A percentile compares a stretch with the other conserved stretches of the same genome.
These are phyloP conservation scores for Cicer cuneatum DNA, from an alignment of 306 rosid genomes.

Conservation along the genomic window DNA sequence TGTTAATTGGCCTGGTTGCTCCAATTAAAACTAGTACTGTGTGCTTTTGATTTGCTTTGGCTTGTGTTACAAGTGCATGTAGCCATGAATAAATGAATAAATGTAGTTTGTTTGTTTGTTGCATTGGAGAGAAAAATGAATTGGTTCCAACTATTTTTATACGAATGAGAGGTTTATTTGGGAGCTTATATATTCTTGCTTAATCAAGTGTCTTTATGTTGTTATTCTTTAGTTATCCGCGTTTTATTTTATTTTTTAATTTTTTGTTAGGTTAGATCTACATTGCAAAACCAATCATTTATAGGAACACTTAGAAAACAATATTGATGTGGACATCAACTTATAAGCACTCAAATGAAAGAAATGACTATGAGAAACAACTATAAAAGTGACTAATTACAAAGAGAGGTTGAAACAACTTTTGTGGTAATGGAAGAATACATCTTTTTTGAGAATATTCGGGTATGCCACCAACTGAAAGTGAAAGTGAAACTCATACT, in stretches of 20 bases:
- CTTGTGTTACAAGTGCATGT: background rate
- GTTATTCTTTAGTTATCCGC: background rate
- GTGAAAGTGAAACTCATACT: slow-evolving; percentile 42
- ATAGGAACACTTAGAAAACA: background rate
- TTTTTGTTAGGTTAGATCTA: no score
- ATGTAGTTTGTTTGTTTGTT: background rate
- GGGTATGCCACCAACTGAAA: background rate
- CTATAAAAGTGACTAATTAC: background rate
- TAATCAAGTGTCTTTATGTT: background rate
- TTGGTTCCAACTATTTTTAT: background rate
- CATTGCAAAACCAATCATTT: background rate
- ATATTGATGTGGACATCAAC: background rate
- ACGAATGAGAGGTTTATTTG: background rate
- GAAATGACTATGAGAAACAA: background rate
- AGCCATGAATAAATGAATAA: background rate
- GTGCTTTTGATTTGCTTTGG: background rate
- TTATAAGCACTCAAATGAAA: slow-evolving; percentile 1
- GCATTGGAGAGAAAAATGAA: background rate
- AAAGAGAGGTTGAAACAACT: background rate
- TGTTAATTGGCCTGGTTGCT: slow-evolving; percentile 29
- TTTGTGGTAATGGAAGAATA: background rate
- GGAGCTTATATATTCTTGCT: background rate
- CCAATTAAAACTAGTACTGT: background rate
- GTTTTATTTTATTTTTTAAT: background rate
- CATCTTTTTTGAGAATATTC: background rate